Evolutionary conservation across 2,329 filamentous ascomycete species (phyloP).

Genomic region (Fusarium goolgardi): DNA sequence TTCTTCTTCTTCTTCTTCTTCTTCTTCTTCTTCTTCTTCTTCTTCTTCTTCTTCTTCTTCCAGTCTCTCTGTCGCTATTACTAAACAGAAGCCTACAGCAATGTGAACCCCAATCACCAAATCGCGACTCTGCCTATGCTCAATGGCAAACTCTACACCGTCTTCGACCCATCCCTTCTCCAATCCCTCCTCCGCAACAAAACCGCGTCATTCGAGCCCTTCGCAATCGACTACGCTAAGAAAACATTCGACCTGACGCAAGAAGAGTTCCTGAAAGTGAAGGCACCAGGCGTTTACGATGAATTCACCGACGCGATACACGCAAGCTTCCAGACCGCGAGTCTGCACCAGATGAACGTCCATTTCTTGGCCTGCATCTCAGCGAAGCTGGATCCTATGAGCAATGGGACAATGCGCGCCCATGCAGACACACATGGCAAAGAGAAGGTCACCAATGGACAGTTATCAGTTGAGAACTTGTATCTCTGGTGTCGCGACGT

Average conservation of each 20-base stretch:
- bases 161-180: slow-evolving; percentile 55
- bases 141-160: slow-evolving; percentile 58
- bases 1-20: no score
- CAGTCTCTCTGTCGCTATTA: accelerated
- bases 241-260: slow-evolving; percentile 53
- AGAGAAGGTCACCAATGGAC: slow-evolving; percentile 27
- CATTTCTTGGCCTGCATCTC: slow-evolving; percentile 30
- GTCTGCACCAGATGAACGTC: slow-evolving; percentile 50
- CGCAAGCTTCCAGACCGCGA: slow-evolving; percentile 48
- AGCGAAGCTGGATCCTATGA: slow-evolving; percentile 27
- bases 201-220: slow-evolving; percentile 56
- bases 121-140: slow-evolving; percentile 61
- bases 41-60: slow-evolving; percentile 42
- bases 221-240: slow-evolving; percentile 54
- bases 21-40: no score
- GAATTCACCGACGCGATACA: slow-evolving; percentile 51
- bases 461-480: slow-evolving; percentile 51
- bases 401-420: slow-evolving; percentile 3
- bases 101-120: slow-evolving; percentile 42
- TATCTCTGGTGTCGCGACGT: slow-evolving; percentile 54
- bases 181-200: slow-evolving; percentile 55
- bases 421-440: slow-evolving; percentile 21
- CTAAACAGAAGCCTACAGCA: slow-evolving; percentile 24
- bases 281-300: slow-evolving; percentile 29
- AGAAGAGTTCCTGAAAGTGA: slow-evolving; percentile 45